Percentiles rank a stretch among this genome's conserved stretches.
phyloP scores from a whole-genome alignment of 2,329 filamentous ascomycete genomes.

The Alternaria longipes region DNA sequence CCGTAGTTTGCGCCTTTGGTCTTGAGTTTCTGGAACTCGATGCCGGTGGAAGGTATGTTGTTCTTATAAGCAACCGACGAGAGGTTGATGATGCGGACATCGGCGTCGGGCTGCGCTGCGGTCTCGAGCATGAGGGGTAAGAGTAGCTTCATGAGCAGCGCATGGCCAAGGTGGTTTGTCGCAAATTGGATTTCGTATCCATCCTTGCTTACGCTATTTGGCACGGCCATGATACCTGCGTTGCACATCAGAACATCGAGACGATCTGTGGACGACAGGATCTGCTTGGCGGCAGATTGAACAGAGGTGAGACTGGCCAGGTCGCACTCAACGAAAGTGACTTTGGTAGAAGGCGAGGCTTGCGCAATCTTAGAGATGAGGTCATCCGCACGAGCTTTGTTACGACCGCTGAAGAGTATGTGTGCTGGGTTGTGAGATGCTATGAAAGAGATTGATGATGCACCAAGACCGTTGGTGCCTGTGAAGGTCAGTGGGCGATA shows the following conservation, averaged over 20 bases:
- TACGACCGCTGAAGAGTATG: conserved; percentile 60
- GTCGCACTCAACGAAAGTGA: conserved; percentile 11
- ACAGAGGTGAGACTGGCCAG: conserved; percentile 12
- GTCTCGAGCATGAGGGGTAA: conserved; percentile 55
- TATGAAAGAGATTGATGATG: conserved; percentile 55
- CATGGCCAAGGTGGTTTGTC: conserved; percentile 62
- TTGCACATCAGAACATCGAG: conserved; percentile 60
- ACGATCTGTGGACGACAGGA: conserved; percentile 45
- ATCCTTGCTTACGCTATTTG: conserved; percentile 53
- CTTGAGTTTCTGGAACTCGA: conserved; percentile 39
- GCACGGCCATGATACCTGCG: conserved; percentile 55
- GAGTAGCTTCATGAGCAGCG: conserved; percentile 57
- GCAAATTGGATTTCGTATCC: conserved; percentile 62
- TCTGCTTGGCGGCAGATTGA: conserved; percentile 8
- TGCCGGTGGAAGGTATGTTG: conserved; percentile 35
- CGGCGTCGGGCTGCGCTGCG: conserved; percentile 47
- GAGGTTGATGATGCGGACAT: conserved; percentile 58
- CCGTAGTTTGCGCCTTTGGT: conserved; percentile 28
- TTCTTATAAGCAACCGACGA: conserved; percentile 43
- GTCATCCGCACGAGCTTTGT: conserved; percentile 50
- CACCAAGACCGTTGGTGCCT: conserved; percentile 59
- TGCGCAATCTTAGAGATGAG: conserved; percentile 53
- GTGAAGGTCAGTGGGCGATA: conserved; percentile 1
- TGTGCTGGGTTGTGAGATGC: conserved; percentile 54
- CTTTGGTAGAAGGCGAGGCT: conserved; percentile 52